phyloP scores from a whole-genome alignment of 1,284 basidiomycete genomes.

The Tetrapyrgos nigripes region DNA sequence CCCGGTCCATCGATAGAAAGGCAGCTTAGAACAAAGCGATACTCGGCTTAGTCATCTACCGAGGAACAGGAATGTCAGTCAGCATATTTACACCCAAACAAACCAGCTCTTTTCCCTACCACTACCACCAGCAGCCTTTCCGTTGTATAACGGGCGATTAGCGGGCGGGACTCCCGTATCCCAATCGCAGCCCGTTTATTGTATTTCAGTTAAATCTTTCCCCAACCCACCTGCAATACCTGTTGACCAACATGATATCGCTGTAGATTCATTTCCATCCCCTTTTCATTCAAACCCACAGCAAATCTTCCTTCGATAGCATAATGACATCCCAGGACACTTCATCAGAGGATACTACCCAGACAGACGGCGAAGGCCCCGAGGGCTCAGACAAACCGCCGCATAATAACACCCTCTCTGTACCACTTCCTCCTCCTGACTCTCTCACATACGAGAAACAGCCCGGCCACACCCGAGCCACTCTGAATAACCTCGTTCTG shows the following conservation, averaged over 20 bases:
- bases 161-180: slow-evolving; percentile 14
- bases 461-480: slow-evolving; percentile 57
- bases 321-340: slow-evolving; percentile 51
- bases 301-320: slow-evolving; percentile 22
- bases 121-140: neutral
- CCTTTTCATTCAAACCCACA: slow-evolving; percentile 2
- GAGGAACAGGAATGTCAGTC: neutral
- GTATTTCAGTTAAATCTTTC: slow-evolving; percentile 15
- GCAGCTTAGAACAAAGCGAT: no score
- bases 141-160: neutral
- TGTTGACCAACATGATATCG: slow-evolving; percentile 22
- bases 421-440: slow-evolving; percentile 65
- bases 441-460: slow-evolving; percentile 56
- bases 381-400: slow-evolving; percentile 68
- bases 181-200: slow-evolving; percentile 11
- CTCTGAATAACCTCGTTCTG: slow-evolving; percentile 49
- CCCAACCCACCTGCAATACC: slow-evolving; percentile 10
- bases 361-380: slow-evolving; percentile 60
- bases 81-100: neutral
- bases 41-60: no score
- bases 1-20: neutral
- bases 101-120: neutral
- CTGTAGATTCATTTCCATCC: slow-evolving; percentile 17
- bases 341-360: slow-evolving; percentile 52
- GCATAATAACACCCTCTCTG: slow-evolving; percentile 32